Evolutionary conservation across 768 basidiomycete genomes (phyloP).

Genomic region (Amanita muscaria): DNA sequence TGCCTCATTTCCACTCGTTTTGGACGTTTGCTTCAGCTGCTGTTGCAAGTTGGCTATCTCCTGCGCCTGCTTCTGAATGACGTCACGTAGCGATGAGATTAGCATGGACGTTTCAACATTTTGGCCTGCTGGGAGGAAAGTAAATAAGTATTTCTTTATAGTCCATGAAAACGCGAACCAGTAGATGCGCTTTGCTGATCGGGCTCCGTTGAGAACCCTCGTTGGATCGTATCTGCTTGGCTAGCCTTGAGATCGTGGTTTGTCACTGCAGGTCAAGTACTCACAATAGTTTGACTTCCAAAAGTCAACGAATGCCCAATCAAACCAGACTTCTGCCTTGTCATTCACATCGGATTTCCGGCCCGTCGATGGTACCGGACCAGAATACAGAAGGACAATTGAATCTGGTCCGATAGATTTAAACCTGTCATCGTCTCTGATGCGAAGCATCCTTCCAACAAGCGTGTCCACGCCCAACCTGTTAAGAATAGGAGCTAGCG

Average conservation of each 20-base stretch:
- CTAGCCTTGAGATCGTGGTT: neutral
- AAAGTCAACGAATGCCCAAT: constrained; percentile 97
- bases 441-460: constrained; percentile 73
- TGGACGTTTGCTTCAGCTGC: constrained; percentile 38
- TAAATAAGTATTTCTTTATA: constrained; percentile 3
- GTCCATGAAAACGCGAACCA: constrained; percentile 30
- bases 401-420: constrained; percentile 81
- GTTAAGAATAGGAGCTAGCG: constrained; percentile 82
- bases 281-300: constrained; percentile 97
- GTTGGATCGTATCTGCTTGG: constrained; percentile 61
- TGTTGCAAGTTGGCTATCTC: constrained; percentile 67
- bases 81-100: constrained; percentile 75
- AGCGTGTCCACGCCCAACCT: constrained; percentile 88
- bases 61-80: constrained; percentile 71
- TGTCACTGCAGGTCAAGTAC: constrained; percentile 16
- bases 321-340: constrained; percentile 92
- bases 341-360: constrained; percentile 35
- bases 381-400: constrained; percentile 54
- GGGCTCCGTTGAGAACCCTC: constrained; percentile 63
- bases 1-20: constrained; percentile 30
- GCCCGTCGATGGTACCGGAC: constrained; percentile 22
- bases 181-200: constrained; percentile 51
- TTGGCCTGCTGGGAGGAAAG: constrained; percentile 33
- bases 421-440: constrained; percentile 92
- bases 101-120: constrained; percentile 75